These are phyloP conservation scores for Bimuria novae-zelandiae DNA, from an alignment of 2,329 filamentous ascomycete genomes.

Conservation along the genomic window DNA sequence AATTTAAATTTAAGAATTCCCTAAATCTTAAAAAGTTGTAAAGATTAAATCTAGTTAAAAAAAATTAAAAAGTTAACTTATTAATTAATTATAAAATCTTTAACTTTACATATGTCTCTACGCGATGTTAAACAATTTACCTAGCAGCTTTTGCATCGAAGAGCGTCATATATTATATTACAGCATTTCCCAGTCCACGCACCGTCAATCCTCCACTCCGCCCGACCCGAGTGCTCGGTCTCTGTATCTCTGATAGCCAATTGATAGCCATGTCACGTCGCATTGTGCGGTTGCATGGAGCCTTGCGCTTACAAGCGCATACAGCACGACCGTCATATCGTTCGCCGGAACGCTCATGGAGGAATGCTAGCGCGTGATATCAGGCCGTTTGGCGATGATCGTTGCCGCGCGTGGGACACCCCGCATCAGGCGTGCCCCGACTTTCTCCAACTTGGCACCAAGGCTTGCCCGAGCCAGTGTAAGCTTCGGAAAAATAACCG, in stretches of 20 bases:
- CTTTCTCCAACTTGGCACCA: neutral
- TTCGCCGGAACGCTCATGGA: constrained; percentile 8
- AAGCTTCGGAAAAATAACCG: constrained; percentile 10
- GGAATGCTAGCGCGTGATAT: constrained; percentile 4
- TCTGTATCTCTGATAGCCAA: constrained; percentile 1
- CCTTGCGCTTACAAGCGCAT: neutral
- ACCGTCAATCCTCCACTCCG: too few relatives aligned
- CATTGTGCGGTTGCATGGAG: constrained; percentile 20
- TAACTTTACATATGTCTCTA: too few relatives aligned
- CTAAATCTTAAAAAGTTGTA: too few relatives aligned
- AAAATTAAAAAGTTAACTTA: too few relatives aligned
- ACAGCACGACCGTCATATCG: constrained; percentile 6
- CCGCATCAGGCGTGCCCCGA: constrained; percentile 14
- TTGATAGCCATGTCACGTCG: constrained; percentile 21
- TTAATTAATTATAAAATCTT: too few relatives aligned
- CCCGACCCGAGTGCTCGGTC: constrained; percentile 5
- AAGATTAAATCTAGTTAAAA: too few relatives aligned
- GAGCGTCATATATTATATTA: too few relatives aligned
- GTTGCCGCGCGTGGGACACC: constrained; percentile 16
- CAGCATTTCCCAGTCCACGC: too few relatives aligned
- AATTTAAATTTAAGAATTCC: too few relatives aligned
- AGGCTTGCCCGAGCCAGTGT: neutral
- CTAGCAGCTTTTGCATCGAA: too few relatives aligned
- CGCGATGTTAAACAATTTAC: too few relatives aligned
- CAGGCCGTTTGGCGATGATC: constrained; percentile 16